phyloP scores from a whole-genome alignment of 345 rosid genomes.

The Euclidium syriacum region DNA sequence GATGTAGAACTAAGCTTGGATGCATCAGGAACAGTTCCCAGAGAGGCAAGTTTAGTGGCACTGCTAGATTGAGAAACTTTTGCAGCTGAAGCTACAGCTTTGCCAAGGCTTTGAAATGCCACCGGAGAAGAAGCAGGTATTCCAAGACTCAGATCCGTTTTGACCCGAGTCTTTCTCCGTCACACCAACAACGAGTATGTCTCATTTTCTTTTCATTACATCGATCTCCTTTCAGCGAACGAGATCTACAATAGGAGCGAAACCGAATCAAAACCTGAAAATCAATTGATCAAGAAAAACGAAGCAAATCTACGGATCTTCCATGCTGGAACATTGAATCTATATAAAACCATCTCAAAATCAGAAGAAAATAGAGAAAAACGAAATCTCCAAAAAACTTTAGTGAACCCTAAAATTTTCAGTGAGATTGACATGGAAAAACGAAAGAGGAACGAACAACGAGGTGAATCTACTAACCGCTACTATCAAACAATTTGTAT shows the following conservation, averaged over 20 bases:
- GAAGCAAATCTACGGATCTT: not conserved
- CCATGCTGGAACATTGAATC: not conserved
- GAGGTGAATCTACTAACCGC: no score
- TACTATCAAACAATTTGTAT: no score
- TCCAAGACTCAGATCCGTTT: conserved; percentile 93
- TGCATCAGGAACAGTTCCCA: no score
- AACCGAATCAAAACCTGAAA: not conserved
- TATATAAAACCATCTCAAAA: not conserved
- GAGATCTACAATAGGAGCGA: conserved; percentile 39
- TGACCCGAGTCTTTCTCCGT: conserved; percentile 78
- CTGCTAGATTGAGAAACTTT: conserved; percentile 63
- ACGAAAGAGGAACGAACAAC: no score
- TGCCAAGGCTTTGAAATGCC: conserved; percentile 56
- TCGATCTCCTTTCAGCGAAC: conserved; percentile 71
- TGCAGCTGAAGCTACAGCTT: conserved; percentile 66
- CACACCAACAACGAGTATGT: conserved; percentile 75
- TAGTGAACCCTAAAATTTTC: no score
- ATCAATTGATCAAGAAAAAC: not conserved
- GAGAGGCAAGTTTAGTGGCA: no score
- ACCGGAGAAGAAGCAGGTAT: conserved; percentile 43
- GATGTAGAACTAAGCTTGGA: no score
- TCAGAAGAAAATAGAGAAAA: no score
- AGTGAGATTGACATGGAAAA: no score
- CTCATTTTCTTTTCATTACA: conserved; percentile 81
- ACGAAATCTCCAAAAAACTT: no score